These are phyloP conservation scores for Talaromyces stipitatus DNA, from an alignment of 495 filamentous ascomycete species.

Conservation along the genomic window DNA sequence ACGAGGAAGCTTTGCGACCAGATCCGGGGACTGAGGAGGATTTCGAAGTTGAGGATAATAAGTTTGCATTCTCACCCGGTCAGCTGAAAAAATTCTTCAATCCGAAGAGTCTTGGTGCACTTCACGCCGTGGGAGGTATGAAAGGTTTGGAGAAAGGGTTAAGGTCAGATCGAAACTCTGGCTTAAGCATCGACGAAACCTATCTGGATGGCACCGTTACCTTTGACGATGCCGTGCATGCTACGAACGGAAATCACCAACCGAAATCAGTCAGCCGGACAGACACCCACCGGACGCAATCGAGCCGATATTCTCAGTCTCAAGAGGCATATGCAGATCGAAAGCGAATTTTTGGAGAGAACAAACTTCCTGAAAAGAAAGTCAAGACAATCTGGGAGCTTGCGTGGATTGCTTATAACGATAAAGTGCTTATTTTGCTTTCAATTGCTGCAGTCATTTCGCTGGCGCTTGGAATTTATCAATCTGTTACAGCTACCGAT, in stretches of 20 bases:
- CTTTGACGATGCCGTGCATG: slow-evolving; percentile 57
- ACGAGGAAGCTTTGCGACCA: slow-evolving; percentile 56
- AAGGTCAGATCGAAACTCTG: slow-evolving; percentile 56
- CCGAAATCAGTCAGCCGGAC: slow-evolving; percentile 24
- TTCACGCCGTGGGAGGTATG: slow-evolving; percentile 72
- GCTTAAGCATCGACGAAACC: slow-evolving; percentile 70
- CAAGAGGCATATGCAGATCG: slow-evolving; percentile 51
- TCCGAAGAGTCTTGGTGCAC: slow-evolving; percentile 72
- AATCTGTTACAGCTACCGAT: slow-evolving; percentile 40
- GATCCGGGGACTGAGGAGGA: slow-evolving; percentile 65
- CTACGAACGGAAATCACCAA: slow-evolving; percentile 14
- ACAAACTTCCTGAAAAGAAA: slow-evolving; percentile 64
- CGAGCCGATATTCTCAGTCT: slow-evolving; percentile 11
- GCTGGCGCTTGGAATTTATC: slow-evolving; percentile 71
- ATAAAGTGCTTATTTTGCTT: slow-evolving; percentile 75
- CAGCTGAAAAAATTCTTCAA: slow-evolving; percentile 73
- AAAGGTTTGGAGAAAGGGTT: slow-evolving; percentile 70
- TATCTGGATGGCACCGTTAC: slow-evolving; percentile 53
- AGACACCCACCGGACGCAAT: slow-evolving; percentile 16
- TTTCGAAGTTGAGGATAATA: slow-evolving; percentile 68
- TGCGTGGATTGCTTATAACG: slow-evolving; percentile 78
- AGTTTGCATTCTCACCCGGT: slow-evolving; percentile 75
- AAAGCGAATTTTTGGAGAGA: slow-evolving; percentile 60
- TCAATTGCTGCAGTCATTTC: slow-evolving; percentile 74
- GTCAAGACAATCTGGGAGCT: slow-evolving; percentile 63